phyloP scores from a whole-genome alignment of 192 early-diverging fungal genomes.

The Coemansia sp. region DNA sequence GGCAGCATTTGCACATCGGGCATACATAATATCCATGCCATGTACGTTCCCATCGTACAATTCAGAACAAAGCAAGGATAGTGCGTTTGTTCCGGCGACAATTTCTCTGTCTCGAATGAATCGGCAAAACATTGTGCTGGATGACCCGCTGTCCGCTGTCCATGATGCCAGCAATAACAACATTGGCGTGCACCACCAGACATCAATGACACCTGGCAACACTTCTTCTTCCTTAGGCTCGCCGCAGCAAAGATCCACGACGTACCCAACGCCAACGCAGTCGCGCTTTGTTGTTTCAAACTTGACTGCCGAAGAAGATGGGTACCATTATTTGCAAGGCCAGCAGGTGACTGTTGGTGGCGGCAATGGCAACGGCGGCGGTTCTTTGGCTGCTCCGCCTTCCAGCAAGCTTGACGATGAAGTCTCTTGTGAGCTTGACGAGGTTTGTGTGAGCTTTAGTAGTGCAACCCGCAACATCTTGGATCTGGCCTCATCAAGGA shows the following conservation, averaged over 20 bases:
- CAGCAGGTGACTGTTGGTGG: not conserved
- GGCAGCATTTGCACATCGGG: constrained; percentile 41
- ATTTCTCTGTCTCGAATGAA: constrained; percentile 24
- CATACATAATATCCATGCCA: constrained; percentile 37
- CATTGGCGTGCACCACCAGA: not conserved
- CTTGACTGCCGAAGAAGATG: not conserved
- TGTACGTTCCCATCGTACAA: constrained; percentile 23
- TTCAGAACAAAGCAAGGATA: constrained; percentile 3
- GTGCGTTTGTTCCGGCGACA: constrained; percentile 32
- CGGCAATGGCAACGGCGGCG: not conserved
- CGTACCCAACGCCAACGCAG: not conserved
- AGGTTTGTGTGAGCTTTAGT: constrained; percentile 29
- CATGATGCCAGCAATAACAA: not conserved
- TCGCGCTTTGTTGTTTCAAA: not conserved
- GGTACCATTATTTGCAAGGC: not conserved
- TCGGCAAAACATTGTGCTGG: not conserved
- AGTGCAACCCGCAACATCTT: not conserved
- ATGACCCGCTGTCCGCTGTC: not conserved
- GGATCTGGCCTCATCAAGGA: not conserved
- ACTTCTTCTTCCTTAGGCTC: not conserved
- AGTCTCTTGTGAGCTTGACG: constrained; percentile 21
- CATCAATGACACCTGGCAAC: not conserved
- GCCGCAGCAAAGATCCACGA: not conserved
- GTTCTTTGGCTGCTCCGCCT: not conserved
- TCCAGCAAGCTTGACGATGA: constrained; percentile 11